Evolutionary conservation across 2,329 filamentous ascomycete genomes (phyloP).

Genomic region (Leptographium procerum): DNA sequence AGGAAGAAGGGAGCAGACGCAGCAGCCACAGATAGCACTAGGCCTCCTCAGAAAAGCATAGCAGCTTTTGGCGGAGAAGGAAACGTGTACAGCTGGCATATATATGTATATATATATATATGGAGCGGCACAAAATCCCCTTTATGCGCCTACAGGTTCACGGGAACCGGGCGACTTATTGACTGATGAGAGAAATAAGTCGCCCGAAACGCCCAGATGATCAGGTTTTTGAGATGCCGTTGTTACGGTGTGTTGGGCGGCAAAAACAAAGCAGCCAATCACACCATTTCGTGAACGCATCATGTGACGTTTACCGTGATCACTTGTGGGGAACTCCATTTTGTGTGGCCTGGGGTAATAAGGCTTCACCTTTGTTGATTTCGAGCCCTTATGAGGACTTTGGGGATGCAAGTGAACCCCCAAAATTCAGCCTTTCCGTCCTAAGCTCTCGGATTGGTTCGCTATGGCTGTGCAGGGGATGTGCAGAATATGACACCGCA

Average conservation of each 20-base stretch:
- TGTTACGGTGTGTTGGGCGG: conserved; percentile 1
- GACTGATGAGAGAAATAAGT: background rate
- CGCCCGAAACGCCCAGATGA: background rate
- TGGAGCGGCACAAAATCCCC: background rate
- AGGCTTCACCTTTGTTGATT: background rate
- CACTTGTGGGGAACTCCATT: background rate
- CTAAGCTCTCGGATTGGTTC: background rate
- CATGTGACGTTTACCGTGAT: background rate
- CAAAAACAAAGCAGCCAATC: background rate
- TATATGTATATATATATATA: background rate
- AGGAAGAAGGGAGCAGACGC: background rate
- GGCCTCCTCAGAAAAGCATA: background rate
- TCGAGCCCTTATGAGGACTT: background rate
- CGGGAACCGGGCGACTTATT: background rate
- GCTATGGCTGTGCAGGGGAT: background rate
- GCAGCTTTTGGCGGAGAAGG: background rate
- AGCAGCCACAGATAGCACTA: background rate
- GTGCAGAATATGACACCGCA: background rate
- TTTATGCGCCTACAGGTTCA: background rate
- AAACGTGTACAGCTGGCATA: background rate
- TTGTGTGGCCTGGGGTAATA: background rate
- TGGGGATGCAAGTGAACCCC: background rate
- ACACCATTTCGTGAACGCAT: background rate
- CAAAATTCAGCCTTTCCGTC: background rate
- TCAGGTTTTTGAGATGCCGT: background rate